Percentiles rank a stretch among this genome's conserved stretches.
Conservation (phyloP, 2,329 filamentous ascomycete species). For the Fusarium papillatum region DNA sequence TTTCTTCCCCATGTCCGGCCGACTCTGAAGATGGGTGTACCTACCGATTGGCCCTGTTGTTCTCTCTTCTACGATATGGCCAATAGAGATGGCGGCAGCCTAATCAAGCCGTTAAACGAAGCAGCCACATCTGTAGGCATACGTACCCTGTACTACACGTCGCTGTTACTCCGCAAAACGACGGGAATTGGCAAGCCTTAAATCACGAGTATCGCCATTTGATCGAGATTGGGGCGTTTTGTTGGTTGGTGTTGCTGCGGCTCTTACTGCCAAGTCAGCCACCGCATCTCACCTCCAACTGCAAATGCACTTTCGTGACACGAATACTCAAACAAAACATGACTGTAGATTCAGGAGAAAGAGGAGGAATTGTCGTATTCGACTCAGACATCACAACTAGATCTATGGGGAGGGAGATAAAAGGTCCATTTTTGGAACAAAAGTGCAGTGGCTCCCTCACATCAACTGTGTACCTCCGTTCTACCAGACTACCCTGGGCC, state of each 20-base stretch:
- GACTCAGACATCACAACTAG: too few relatives aligned
- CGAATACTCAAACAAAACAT: neutral
- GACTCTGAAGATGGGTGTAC: neutral
- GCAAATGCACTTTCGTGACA: neutral
- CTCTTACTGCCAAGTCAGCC: neutral
- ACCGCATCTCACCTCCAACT: neutral
- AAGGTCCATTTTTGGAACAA: neutral
- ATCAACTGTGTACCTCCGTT: neutral
- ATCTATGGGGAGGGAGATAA: neutral
- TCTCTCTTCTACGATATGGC: neutral
- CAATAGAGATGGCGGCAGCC: neutral
- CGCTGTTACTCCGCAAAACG: neutral
- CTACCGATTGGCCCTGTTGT: neutral
- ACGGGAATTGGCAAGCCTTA: neutral
- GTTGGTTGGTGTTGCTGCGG: neutral
- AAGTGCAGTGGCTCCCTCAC: neutral
- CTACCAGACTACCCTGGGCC: neutral
- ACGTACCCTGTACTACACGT: neutral
- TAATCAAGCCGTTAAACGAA: neutral
- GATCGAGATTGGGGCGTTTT: neutral
- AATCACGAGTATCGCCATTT: neutral
- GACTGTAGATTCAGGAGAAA: neutral
- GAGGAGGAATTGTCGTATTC: neutral
- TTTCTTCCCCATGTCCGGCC: neutral
- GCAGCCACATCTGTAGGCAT: neutral